Evolutionary conservation across 768 basidiomycete species (phyloP).

Genomic region (Auriscalpium orientale): DNA sequence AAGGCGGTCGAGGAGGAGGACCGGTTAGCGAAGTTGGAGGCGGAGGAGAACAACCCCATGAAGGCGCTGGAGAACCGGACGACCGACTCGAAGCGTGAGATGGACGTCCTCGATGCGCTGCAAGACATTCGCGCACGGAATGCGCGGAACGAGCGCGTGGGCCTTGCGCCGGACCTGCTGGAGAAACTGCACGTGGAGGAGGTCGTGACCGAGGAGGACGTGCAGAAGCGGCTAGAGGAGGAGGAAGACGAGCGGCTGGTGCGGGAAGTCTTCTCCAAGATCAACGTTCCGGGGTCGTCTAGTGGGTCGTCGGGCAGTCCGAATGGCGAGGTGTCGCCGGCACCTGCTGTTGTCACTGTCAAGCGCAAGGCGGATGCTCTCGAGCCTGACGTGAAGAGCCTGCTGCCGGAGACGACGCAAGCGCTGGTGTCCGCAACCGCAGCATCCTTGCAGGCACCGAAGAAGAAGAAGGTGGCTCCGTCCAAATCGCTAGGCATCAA

Average conservation of each 20-base stretch:
- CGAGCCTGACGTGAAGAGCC: slow-evolving; percentile 62
- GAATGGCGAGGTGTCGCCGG: slow-evolving; percentile 19
- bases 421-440: slow-evolving; percentile 49
- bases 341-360: slow-evolving; percentile 46
- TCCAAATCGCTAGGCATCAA: slow-evolving; percentile 18
- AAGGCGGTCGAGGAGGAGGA: slow-evolving; percentile 75
- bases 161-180: slow-evolving; percentile 62
- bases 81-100: slow-evolving; percentile 88
- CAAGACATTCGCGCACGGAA: slow-evolving; percentile 87
- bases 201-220: slow-evolving; percentile 71
- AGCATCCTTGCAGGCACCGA: slow-evolving; percentile 32
- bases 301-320: background rate
- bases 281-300: slow-evolving; percentile 32
- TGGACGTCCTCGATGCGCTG: slow-evolving; percentile 95
- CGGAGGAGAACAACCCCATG: slow-evolving; percentile 96
- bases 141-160: slow-evolving; percentile 82
- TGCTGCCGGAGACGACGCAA: slow-evolving; percentile 60
- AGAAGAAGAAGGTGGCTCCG: slow-evolving; percentile 49
- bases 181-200: slow-evolving; percentile 60
- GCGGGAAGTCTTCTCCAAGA: slow-evolving; percentile 79
- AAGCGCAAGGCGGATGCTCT: slow-evolving; percentile 81
- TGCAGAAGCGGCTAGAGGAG: slow-evolving; percentile 59
- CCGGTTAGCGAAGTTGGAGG: slow-evolving; percentile 75
- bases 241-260: slow-evolving; percentile 92
- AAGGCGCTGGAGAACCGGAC: slow-evolving; percentile 91